A percentile compares a stretch with the other conserved stretches of the same genome.
Conservation (phyloP, 495 filamentous ascomycete species). For the Annulohypoxylon moriforme region DNA sequence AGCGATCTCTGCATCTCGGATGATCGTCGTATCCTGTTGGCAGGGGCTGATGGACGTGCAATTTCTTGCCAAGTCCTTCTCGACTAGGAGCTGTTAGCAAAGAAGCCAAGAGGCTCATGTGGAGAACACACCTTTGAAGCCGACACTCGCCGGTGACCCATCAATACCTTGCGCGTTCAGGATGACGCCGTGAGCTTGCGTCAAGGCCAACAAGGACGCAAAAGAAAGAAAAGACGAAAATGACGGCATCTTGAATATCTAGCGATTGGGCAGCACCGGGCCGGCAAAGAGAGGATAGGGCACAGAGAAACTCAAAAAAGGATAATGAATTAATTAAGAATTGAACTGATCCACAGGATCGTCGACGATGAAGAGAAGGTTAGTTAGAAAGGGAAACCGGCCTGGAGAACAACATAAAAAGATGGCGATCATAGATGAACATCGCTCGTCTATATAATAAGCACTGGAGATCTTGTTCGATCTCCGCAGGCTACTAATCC, state of each 20-base stretch:
- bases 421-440: slow-evolving; percentile 29
- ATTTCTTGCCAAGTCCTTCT: slow-evolving; percentile 55
- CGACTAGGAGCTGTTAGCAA: slow-evolving; percentile 43
- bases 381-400: slow-evolving; percentile 48
- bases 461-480: slow-evolving; percentile 19
- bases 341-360: slow-evolving; percentile 51
- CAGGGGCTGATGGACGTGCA: slow-evolving; percentile 65
- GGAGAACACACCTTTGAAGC: slow-evolving; percentile 53
- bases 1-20: slow-evolving; percentile 62
- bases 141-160: slow-evolving; percentile 55
- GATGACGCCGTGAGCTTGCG: slow-evolving; percentile 57
- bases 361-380: slow-evolving; percentile 47
- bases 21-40: slow-evolving; percentile 64
- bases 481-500: slow-evolving; percentile 15
- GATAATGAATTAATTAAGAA: slow-evolving; percentile 50
- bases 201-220: slow-evolving; percentile 51
- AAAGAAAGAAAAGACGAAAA: slow-evolving; percentile 48
- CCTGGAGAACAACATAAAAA: slow-evolving; percentile 42
- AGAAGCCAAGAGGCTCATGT: background rate
- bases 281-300: slow-evolving; percentile 43
- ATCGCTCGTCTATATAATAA: slow-evolving; percentile 38
- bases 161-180: slow-evolving; percentile 54
- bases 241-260: slow-evolving; percentile 48
- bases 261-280: slow-evolving; percentile 42
- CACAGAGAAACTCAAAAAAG: slow-evolving; percentile 49